Evolutionary conservation across 148 eudicot species (phyloP).

Genomic region (Vaccinium darrowii): DNA sequence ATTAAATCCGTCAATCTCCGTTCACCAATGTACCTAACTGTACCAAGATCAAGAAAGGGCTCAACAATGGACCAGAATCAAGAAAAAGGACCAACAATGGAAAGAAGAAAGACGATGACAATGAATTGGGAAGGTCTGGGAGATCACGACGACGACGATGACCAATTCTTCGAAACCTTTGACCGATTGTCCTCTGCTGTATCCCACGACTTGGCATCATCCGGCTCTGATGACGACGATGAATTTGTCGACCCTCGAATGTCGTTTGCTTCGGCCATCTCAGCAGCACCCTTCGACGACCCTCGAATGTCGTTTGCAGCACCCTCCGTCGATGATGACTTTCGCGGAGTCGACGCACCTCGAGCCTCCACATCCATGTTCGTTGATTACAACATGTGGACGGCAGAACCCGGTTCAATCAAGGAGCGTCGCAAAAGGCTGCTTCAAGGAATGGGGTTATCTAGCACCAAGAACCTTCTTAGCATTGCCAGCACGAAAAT

Average conservation of each 20-base stretch:
- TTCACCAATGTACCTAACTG: slow-evolving; percentile 20
- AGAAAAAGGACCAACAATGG: slow-evolving; percentile 25
- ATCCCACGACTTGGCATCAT: slow-evolving; percentile 33
- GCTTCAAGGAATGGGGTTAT: slow-evolving; percentile 82
- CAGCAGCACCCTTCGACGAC: slow-evolving; percentile 38
- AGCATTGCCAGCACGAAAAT: slow-evolving; percentile 36
- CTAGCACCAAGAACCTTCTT: slow-evolving; percentile 58
- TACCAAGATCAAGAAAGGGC: slow-evolving; percentile 8
- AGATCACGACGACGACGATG: slow-evolving; percentile 55
- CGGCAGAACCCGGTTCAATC: slow-evolving; percentile 68
- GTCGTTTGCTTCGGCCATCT: slow-evolving; percentile 53
- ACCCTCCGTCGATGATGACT: background rate
- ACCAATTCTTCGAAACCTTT: slow-evolving; percentile 64
- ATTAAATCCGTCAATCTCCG: background rate
- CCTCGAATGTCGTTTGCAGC: slow-evolving; percentile 59
- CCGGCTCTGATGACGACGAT: slow-evolving; percentile 48
- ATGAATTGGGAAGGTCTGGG: slow-evolving; percentile 73
- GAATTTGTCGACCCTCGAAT: slow-evolving; percentile 60
- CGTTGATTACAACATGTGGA: slow-evolving; percentile 69
- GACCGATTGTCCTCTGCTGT: slow-evolving; percentile 62
- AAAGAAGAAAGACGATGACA: slow-evolving; percentile 58
- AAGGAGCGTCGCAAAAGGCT: slow-evolving; percentile 65
- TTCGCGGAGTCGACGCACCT: slow-evolving; percentile 10
- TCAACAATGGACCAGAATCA: slow-evolving; percentile 26
- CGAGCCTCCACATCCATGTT: slow-evolving; percentile 13